A percentile compares a stretch with the other conserved stretches of the same genome.
These are phyloP conservation scores for Pythium oligandrum DNA, from an alignment of 352 stramenopile genomes.

Conservation along the genomic window DNA sequence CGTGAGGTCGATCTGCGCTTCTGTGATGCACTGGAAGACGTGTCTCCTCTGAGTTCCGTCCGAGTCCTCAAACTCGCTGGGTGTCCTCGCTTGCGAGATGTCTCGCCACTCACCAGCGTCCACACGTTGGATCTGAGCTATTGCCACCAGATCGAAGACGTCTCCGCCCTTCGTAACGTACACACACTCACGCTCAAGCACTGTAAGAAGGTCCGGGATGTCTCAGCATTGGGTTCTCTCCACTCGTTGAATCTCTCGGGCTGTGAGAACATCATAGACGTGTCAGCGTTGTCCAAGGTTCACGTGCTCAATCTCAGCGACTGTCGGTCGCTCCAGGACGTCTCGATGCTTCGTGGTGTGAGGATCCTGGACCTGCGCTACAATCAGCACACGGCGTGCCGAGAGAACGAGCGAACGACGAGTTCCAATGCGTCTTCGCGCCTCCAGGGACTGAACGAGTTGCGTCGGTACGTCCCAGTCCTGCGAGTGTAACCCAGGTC, in stretches of 20 bases:
- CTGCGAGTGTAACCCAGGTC: constrained; percentile 16
- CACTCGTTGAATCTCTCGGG: constrained; percentile 62
- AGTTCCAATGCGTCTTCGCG: constrained; percentile 14
- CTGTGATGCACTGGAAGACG: constrained; percentile 57
- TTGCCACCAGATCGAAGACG: constrained; percentile 44
- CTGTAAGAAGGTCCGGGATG: constrained; percentile 39
- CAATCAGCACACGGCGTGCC: constrained; percentile 18
- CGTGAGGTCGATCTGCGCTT: constrained; percentile 59
- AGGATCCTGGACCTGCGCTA: constrained; percentile 58
- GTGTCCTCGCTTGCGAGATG: constrained; percentile 39
- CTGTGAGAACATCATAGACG: constrained; percentile 39
- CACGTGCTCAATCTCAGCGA: constrained; percentile 62
- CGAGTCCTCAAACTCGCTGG: constrained; percentile 56
- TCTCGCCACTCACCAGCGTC: constrained; percentile 40
- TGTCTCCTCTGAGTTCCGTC: constrained; percentile 23
- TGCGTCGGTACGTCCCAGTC: constrained; percentile 23
- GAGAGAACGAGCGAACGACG: constrained; percentile 1
- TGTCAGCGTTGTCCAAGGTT: constrained; percentile 35
- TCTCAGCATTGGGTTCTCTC: constrained; percentile 33
- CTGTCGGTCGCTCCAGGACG: constrained; percentile 40
- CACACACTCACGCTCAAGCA: constrained; percentile 63
- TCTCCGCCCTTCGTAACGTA: constrained; percentile 36
- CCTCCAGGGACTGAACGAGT: constrained; percentile 18
- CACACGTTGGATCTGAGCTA: constrained; percentile 62
- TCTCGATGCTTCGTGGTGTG: constrained; percentile 52